These are phyloP conservation scores for Chlorella sp. DNA, from an alignment of 139 green algal genomes.

Conservation along the genomic window DNA sequence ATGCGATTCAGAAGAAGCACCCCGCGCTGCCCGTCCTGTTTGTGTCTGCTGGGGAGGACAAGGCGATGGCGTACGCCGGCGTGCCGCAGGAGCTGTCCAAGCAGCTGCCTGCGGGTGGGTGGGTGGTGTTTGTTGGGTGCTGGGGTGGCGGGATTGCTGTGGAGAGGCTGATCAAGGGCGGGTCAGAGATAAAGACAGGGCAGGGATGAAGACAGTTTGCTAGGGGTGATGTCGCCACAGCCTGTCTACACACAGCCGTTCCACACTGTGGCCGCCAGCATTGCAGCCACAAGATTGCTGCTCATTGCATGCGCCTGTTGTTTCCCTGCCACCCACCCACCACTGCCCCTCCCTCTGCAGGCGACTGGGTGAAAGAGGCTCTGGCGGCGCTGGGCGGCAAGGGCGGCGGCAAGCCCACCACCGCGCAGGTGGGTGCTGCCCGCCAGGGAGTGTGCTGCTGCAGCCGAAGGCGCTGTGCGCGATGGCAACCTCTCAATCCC, in stretches of 20 bases:
- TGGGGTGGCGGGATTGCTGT: background rate
- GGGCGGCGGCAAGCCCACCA: constrained; percentile 88
- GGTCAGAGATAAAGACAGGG: background rate
- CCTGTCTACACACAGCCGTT: no score
- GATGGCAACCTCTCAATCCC: no score
- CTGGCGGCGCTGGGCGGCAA: constrained; percentile 86
- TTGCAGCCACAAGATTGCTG: no score
- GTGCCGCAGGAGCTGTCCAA: constrained; percentile 73
- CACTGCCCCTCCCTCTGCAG: constrained; percentile 43
- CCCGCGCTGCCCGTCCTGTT: constrained; percentile 70
- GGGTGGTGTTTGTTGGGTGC: constrained; percentile 24
- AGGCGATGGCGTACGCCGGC: constrained; percentile 75
- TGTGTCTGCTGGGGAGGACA: constrained; percentile 72
- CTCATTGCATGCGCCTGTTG: background rate
- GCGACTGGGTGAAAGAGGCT: constrained; percentile 62
- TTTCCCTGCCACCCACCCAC: no score
- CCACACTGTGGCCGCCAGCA: no score
- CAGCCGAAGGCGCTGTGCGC: no score
- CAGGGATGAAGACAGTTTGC: no score
- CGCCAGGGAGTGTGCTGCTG: no score
- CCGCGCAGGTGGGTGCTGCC: constrained; percentile 62
- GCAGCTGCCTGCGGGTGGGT: constrained; percentile 85
- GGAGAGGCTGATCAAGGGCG: background rate
- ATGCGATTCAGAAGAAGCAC: constrained; percentile 66
- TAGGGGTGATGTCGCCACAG: no score